phyloP scores from a whole-genome alignment of 1,284 basidiomycete species.

The Apiotrichum gamsii region DNA sequence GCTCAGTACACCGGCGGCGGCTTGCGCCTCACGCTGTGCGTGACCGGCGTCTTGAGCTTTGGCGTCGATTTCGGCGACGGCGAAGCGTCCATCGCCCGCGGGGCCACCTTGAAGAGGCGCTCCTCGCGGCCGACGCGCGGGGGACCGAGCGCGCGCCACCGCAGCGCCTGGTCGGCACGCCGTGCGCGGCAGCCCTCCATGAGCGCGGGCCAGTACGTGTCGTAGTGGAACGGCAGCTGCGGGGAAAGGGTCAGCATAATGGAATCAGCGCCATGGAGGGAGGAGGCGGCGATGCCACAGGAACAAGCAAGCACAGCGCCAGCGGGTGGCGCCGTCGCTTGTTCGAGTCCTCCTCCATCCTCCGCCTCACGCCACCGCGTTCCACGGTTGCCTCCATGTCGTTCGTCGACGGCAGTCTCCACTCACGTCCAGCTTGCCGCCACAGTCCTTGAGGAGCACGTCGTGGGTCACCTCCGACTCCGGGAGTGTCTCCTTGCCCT shows the following conservation, averaged over 20 bases:
- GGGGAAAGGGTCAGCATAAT: not conserved
- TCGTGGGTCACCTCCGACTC: slow-evolving; percentile 19
- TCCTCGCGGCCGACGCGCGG: slow-evolving; percentile 30
- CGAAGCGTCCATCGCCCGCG: not conserved
- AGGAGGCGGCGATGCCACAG: not conserved
- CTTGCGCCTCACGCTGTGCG: too few species aligned
- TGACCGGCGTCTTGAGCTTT: too few species aligned
- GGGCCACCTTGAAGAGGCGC: slow-evolving; percentile 23
- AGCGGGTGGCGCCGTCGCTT: not conserved
- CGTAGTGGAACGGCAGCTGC: slow-evolving; percentile 26
- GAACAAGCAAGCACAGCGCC: not conserved
- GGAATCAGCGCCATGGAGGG: too few species aligned
- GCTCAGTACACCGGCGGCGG: too few species aligned
- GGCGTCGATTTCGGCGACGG: too few species aligned
- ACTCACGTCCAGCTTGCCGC: slow-evolving; percentile 33
- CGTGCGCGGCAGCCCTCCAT: slow-evolving; percentile 23
- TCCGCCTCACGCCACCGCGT: too few species aligned
- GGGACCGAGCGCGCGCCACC: slow-evolving; percentile 24
- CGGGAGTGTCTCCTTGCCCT: slow-evolving; percentile 19
- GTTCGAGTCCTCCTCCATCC: not conserved
- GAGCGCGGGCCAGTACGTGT: slow-evolving; percentile 33
- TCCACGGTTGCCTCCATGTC: too few species aligned
- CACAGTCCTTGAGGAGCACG: slow-evolving; percentile 29
- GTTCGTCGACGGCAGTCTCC: too few species aligned
- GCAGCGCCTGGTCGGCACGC: slow-evolving; percentile 21